phyloP scores from a whole-genome alignment of 257 asterid species.

The Avicennia marina region DNA sequence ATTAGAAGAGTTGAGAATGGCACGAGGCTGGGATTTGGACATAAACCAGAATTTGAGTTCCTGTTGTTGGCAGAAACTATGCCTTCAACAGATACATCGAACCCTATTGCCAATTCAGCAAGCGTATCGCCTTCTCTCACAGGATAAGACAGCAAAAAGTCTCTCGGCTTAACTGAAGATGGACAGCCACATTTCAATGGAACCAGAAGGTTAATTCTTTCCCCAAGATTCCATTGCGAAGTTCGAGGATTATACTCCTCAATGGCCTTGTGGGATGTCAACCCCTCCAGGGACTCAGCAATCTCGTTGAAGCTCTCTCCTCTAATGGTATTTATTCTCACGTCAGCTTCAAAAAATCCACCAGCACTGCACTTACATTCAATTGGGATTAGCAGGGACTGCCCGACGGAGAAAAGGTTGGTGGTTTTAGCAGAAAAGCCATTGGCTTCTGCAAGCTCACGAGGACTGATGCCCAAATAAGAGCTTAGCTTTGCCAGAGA shows the following conservation, averaged over 20 bases:
- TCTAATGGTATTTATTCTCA: slow-evolving; percentile 29
- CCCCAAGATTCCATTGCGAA: slow-evolving; percentile 29
- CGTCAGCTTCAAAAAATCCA: slow-evolving; percentile 36
- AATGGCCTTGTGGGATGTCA: slow-evolving; percentile 42
- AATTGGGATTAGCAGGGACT: slow-evolving; percentile 46
- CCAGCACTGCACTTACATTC: slow-evolving; percentile 33
- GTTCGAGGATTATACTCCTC: slow-evolving; percentile 35
- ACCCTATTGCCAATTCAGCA: slow-evolving; percentile 25
- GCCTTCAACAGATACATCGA: slow-evolving; percentile 33
- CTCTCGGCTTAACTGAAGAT: slow-evolving; percentile 14
- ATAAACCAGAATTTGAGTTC: slow-evolving; percentile 23
- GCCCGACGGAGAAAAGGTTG: slow-evolving; percentile 20
- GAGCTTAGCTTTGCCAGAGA: slow-evolving; percentile 41
- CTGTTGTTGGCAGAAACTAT: slow-evolving; percentile 33
- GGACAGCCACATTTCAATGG: slow-evolving; percentile 64
- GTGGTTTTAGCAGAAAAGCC: slow-evolving; percentile 28
- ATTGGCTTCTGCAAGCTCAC: slow-evolving; percentile 40
- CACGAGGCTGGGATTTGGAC: slow-evolving; percentile 21
- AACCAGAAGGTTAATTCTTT: slow-evolving; percentile 21
- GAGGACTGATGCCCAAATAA: slow-evolving; percentile 28
- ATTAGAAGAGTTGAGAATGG: slow-evolving; percentile 46
- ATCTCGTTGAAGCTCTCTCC: slow-evolving; percentile 51
- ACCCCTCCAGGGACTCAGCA: slow-evolving; percentile 46
- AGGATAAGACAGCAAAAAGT: slow-evolving; percentile 47
- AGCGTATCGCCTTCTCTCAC: slow-evolving; percentile 47